Evolutionary conservation across 2,329 filamentous ascomycete species (phyloP), one percentile per base, ranked within the genome.

Genomic region (Cadophora gregata): DNA sequence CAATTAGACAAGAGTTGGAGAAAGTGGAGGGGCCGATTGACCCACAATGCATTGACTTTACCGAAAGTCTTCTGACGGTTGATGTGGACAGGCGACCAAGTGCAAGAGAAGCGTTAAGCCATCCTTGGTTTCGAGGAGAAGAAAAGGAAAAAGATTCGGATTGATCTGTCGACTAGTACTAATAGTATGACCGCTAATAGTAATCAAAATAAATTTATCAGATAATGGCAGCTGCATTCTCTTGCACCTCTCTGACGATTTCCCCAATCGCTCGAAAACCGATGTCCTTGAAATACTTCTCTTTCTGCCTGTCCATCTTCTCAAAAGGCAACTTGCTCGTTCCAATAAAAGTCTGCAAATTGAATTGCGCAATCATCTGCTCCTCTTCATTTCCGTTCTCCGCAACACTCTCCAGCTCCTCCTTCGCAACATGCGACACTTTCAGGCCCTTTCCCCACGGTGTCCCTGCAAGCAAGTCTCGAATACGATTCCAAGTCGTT

Each of bases 311-410:
- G 19, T 47, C 19, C 19, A 12, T 21, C 42, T 47, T 47, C 42
- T 47, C 42, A 8, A 47, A 5, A n/a, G 42, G 42, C 19, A 47
- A 47, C 19, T 4, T 12, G 14, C 42, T 47, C 5, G 19, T 47
- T 10, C 42, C 42, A 21, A 21, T 21, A n/a, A 47, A 47, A 47
- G 42, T 47, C 19, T 47, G 42, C 42, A 47, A 47, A 9, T 47
- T n/a, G 42, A 47, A 47, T 7, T 21, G 19, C 6, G 42, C 51
- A 21, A 56, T 33, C 51, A 56, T 56, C 51, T 56, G 78, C 78
- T 24, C 51, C 79, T 78, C 21, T n/a, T 50, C 25, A 31, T 10
- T 61, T 16, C 38, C 24, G 10, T 31, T 48, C 59, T 61, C 38
- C 25, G 45, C 38, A 19, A 61, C 27, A 8, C 51, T 33, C 21